Conservation (phyloP, 2,329 filamentous ascomycete genomes). For the Colletotrichum viniferum region DNA sequence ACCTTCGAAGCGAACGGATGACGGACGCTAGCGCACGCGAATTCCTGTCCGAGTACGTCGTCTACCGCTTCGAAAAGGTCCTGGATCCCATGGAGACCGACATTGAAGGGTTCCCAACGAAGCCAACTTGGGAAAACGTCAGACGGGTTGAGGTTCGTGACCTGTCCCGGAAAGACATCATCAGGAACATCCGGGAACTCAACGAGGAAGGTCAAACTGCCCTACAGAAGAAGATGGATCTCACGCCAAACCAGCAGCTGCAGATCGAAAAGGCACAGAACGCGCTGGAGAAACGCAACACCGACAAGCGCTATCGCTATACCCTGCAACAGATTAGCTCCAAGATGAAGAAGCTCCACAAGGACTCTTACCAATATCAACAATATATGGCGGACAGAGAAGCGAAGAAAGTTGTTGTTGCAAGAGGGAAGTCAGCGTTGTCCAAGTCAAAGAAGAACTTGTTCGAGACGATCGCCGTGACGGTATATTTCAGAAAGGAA, state of each 20-base stretch:
- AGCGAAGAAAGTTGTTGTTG: neutral
- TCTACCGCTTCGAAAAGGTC: constrained; percentile 47
- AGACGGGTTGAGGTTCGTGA: constrained; percentile 35
- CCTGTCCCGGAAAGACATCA: constrained; percentile 41
- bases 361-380: constrained; percentile 16
- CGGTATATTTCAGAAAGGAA: constrained; percentile 49
- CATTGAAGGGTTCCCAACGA: constrained; percentile 35
- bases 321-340: constrained; percentile 50
- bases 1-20: constrained; percentile 40
- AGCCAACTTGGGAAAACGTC: constrained; percentile 46
- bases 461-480: constrained; percentile 44
- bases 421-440: neutral
- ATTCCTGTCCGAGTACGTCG: constrained; percentile 42
- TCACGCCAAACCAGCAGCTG: constrained; percentile 39
- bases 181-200: constrained; percentile 40
- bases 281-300: constrained; percentile 36
- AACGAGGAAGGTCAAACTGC: constrained; percentile 34
- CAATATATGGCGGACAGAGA: constrained; percentile 5
- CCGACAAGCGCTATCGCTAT: constrained; percentile 43
- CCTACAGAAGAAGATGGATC: constrained; percentile 40
- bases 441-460: constrained; percentile 29
- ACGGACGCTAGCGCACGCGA: constrained; percentile 43
- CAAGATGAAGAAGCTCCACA: constrained; percentile 32
- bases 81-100: constrained; percentile 35
- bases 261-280: constrained; percentile 46